These are phyloP conservation scores for Phytophthora ramorum DNA, from an alignment of 352 stramenopile genomes.

Conservation along the genomic window DNA sequence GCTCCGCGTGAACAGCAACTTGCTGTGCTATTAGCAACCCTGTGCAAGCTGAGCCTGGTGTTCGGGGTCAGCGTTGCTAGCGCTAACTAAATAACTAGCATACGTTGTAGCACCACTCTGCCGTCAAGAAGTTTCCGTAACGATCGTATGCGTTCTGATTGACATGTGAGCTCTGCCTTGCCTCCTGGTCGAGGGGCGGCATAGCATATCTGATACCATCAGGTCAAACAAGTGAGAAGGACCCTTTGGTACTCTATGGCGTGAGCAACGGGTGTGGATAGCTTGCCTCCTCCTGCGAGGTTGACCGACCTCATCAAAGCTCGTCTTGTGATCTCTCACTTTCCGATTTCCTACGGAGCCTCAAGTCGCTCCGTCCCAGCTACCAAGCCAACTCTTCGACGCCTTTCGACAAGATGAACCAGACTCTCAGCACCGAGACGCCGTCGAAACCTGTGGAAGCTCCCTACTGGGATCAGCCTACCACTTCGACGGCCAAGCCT, in stretches of 20 bases:
- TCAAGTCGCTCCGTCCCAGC: constrained; percentile 13
- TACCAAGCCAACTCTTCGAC: background rate
- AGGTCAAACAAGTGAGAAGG: constrained; percentile 1
- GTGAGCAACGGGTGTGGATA: background rate
- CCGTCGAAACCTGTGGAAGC: constrained; percentile 17
- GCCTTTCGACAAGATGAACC: constrained; percentile 22
- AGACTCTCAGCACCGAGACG: constrained; percentile 25
- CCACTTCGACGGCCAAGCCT: background rate
- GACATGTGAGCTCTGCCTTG: background rate
- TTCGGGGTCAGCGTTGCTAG: too few species aligned
- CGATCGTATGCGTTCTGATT: background rate
- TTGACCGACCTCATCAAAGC: too few species aligned
- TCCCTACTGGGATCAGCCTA: constrained; percentile 23
- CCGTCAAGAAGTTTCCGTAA: too few species aligned
- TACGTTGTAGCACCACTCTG: too few species aligned
- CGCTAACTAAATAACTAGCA: too few species aligned
- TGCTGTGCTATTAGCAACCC: too few species aligned
- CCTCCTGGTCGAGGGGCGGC: background rate
- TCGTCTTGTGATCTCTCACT: constrained; percentile 11
- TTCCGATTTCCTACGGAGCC: constrained; percentile 23
- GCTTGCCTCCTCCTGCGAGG: background rate
- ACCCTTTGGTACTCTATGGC: constrained; percentile 4
- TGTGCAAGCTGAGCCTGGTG: too few species aligned
- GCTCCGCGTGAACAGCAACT: too few species aligned
- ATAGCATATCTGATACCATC: constrained; percentile 11